Evolutionary conservation across 768 basidiomycete species (phyloP).

Genomic region (Steccherinum ochraceum): DNA sequence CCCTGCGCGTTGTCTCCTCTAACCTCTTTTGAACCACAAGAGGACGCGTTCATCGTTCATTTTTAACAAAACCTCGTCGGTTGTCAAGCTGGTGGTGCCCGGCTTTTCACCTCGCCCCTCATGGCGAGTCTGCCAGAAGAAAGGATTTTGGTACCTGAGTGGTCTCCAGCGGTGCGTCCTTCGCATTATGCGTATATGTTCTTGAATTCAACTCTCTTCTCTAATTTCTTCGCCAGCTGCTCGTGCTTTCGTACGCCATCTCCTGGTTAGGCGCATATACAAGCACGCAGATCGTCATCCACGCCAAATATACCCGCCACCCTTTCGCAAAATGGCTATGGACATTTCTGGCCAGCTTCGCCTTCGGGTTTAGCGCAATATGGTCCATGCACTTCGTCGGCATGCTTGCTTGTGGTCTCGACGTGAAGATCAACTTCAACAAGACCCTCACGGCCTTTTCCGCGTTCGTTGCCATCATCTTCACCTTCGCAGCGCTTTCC

Average conservation of each 20-base stretch:
- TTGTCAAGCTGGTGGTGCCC: no score
- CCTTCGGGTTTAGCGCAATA: constrained; percentile 23
- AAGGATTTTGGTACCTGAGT: constrained; percentile 18
- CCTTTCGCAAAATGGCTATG: constrained; percentile 17
- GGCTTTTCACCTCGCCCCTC: constrained; percentile 10
- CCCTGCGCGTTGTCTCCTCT: no score
- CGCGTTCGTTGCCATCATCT: constrained; percentile 20
- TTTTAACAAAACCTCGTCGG: no score
- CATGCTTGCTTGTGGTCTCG: constrained; percentile 23
- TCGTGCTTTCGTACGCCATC: constrained; percentile 21
- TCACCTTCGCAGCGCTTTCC: constrained; percentile 22
- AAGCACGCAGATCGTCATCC: constrained; percentile 24
- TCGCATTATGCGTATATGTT: not conserved
- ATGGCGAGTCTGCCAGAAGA: no score
- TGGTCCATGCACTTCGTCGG: constrained; percentile 27
- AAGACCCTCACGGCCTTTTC: constrained; percentile 18
- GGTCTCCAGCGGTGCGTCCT: constrained; percentile 19
- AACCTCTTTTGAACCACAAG: no score
- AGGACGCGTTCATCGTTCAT: no score
- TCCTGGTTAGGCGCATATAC: constrained; percentile 26
- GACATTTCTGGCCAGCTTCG: constrained; percentile 21
- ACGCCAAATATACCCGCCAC: constrained; percentile 22
- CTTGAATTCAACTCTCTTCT: no score
- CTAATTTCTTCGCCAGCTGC: constrained; percentile 13
- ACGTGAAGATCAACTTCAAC: constrained; percentile 19